phyloP scores from a whole-genome alignment of 129 eudicot genomes.

The Oenanthe sinensis region DNA sequence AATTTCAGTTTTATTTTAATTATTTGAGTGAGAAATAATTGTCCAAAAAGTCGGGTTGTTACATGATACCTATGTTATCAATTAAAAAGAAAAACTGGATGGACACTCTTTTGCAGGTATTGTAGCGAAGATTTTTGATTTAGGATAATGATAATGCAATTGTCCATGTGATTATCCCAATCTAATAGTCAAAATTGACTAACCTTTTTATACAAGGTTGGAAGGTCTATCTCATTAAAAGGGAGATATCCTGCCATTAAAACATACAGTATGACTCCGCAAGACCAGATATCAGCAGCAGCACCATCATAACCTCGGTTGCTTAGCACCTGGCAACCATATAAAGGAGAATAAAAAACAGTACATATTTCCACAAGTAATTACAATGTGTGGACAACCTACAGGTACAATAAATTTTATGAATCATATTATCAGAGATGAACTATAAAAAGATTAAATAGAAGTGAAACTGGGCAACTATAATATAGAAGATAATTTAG shows the following conservation, averaged over 20 bases:
- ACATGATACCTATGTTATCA: not conserved
- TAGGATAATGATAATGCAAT: not conserved
- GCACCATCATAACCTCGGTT: constrained; percentile 90
- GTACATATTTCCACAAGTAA: not conserved
- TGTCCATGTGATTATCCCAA: not conserved
- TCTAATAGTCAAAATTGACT: constrained; percentile 4
- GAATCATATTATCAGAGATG: not conserved
- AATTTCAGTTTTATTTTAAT: no score
- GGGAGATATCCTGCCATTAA: constrained; percentile 90
- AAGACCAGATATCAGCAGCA: constrained; percentile 98
- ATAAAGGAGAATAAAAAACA: constrained; percentile 3
- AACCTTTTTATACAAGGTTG: constrained; percentile 85
- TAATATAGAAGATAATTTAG: not conserved
- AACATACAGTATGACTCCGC: constrained; percentile 93
- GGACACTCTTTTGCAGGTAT: not conserved
- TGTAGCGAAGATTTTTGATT: not conserved
- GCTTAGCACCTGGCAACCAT: constrained; percentile 52
- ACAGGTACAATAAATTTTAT: not conserved
- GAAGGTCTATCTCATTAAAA: constrained; percentile 75
- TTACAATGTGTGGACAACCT: not conserved
- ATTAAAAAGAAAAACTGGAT: not conserved
- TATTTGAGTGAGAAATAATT: no score
- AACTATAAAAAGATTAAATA: not conserved
- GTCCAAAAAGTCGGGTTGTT: no score
- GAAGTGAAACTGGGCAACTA: not conserved